Base-by-base conservation (phyloP, 2,329 filamentous ascomycete genomes). In the Paecilomyces dactylethromorphus region DNA sequence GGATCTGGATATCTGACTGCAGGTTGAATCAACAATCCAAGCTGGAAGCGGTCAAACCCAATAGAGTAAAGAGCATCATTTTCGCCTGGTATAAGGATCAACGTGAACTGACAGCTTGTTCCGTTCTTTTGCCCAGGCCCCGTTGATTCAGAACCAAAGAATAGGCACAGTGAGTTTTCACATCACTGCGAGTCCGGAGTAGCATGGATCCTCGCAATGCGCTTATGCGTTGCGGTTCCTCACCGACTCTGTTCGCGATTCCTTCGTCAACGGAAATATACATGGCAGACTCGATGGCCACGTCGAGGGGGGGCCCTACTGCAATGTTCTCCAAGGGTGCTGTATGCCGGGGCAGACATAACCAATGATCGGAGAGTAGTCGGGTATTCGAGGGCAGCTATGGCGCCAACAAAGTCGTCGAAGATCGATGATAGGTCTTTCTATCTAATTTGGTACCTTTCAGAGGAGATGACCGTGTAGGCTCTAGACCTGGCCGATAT, bases 391-490 rank as follows among this genome's bases (percentile, higher is more conserved):
- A 18, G 35, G 39, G 15, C 35, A 45, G 35, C 35, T 56, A 24
- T n/a, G 50, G 45, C 55, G 45, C 45, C 55, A 56, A 51, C 55
- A 45, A 29, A 45, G 26, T 49, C 54, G 39, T 39, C 54, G 7
- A 49, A 33, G 32, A 39, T 32, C 55, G 18, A 56, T 56, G 54
- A 39, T 24, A 45, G 18, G 31, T 24, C 31, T 35, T 22, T n/a
- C 29, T 21, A 21, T 45, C n/a, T 18, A 12, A 22, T 15, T 29
- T 52, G 26, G 50, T 52, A 29, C 50, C 54, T 56, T 26, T 29
- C 15, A 56, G 33, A 26, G 31, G 4, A 56, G 21, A 49, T 22
- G n/a, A n/a, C n/a, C 11, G 24, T 56, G 31, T 13, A 45, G 31
- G 33, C 33, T 26, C 53, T 45, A 45, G 39, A 45, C 39, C 39